Conservation (phyloP, 805 yeast genomes). For the Nakazawaea sp. region DNA sequence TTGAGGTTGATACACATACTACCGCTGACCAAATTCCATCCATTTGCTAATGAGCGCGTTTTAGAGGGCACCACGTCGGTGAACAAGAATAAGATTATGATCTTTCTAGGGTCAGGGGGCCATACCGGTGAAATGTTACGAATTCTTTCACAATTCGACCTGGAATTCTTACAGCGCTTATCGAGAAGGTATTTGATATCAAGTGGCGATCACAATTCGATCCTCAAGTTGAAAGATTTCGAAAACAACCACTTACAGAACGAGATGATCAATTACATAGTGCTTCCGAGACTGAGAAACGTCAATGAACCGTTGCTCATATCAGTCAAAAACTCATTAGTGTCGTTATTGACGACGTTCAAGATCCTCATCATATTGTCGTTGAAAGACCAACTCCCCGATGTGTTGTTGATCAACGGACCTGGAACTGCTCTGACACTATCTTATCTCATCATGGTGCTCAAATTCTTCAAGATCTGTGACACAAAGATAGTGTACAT, state of each 20-base stretch:
- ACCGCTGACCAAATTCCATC: conserved; percentile 6
- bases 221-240: conserved; percentile 29
- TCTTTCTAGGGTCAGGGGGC: conserved; percentile 92
- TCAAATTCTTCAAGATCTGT: conserved; percentile 40
- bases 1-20: conserved; percentile 5
- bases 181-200: conserved; percentile 27
- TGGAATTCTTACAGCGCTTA: conserved; percentile 14
- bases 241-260: conserved; percentile 20
- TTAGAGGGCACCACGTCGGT: background rate
- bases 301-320: conserved; percentile 28
- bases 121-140: conserved; percentile 96
- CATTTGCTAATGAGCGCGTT: background rate
- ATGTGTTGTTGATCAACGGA: conserved; percentile 50
- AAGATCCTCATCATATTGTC: conserved; percentile 10
- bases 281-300: conserved; percentile 27
- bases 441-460: conserved; percentile 45
- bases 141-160: conserved; percentile 37
- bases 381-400: conserved; percentile 16
- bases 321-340: conserved; percentile 26
- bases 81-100: conserved; percentile 30
- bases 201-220: conserved; percentile 39
- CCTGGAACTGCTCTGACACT: conserved; percentile 79
- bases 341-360: conserved; percentile 22
- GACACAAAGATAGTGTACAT: conserved; percentile 63
- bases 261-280: conserved; percentile 18